Conservation (phyloP, 306 rosid species). For the Prosopis cineraria region DNA sequence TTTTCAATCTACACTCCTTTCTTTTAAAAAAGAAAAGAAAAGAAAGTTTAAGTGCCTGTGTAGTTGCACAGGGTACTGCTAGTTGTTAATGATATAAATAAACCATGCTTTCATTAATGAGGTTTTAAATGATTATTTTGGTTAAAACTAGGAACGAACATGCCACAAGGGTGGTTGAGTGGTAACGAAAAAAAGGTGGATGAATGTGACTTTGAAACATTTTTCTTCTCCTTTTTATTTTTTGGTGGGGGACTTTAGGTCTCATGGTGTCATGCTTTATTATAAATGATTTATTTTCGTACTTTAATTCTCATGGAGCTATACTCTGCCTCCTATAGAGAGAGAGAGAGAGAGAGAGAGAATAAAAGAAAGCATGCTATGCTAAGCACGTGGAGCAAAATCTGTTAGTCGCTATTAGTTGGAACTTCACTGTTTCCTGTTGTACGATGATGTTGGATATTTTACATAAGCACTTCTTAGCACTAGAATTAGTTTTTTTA, state of each 20-base stretch:
- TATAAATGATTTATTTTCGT: slow-evolving; percentile 5
- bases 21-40: too few species aligned
- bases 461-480: slow-evolving; percentile 23
- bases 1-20: too few species aligned
- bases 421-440: slow-evolving; percentile 15
- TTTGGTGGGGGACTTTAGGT: not conserved
- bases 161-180: not conserved
- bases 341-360: not conserved
- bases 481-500: slow-evolving; percentile 22
- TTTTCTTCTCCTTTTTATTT: too few species aligned
- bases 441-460: slow-evolving; percentile 5
- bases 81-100: not conserved
- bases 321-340: slow-evolving; percentile 5
- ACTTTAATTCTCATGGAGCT: slow-evolving; percentile 19
- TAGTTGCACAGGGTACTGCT: too few species aligned
- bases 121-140: not conserved
- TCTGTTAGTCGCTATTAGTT: slow-evolving; percentile 23
- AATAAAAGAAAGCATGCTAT: slow-evolving; percentile 21
- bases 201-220: not conserved
- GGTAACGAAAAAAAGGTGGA: not conserved
- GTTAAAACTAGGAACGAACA: not conserved
- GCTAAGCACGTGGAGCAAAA: slow-evolving; percentile 25
- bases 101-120: not conserved
- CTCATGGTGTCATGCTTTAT: slow-evolving; percentile 28
- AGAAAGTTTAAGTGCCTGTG: too few species aligned